Conservation (phyloP, 257 asterid genomes). For the Solanum gandarillasii region DNA sequence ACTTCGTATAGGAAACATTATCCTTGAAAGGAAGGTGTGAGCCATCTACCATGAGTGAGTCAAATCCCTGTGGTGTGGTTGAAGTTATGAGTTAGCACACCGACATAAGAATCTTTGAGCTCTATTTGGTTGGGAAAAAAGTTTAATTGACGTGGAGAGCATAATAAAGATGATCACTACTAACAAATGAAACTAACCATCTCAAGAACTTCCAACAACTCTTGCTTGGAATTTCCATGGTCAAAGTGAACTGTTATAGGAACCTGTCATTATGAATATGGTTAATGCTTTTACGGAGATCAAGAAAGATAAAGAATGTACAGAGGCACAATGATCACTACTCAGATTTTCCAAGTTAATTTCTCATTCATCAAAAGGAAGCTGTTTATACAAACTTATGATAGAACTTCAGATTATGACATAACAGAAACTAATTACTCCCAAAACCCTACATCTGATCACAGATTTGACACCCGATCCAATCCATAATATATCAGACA, state of each 20-base stretch:
- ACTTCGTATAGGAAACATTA: constrained; percentile 67
- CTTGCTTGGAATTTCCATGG: constrained; percentile 85
- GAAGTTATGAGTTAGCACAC: background rate
- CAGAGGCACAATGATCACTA: background rate
- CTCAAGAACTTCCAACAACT: constrained; percentile 77
- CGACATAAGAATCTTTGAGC: background rate
- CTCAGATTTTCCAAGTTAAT: background rate
- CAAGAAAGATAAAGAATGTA: background rate
- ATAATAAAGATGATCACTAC: background rate
- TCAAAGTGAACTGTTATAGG: constrained; percentile 95
- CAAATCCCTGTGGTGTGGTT: constrained; percentile 59
- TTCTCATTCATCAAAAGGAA: background rate
- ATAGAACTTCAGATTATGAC: background rate
- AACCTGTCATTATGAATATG: constrained; percentile 41
- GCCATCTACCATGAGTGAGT: constrained; percentile 94
- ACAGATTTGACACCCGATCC: background rate
- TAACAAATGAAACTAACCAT: constrained; percentile 33
- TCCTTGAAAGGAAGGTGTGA: constrained; percentile 74
- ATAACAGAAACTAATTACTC: background rate
- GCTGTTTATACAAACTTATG: background rate
- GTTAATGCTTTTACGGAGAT: background rate
- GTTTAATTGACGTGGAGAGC: background rate
- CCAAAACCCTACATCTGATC: background rate
- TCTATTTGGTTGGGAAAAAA: background rate
- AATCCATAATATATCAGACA: background rate